phyloP scores from a whole-genome alignment of 73 alveolate species.

The Tetrahymena malaccensis region DNA sequence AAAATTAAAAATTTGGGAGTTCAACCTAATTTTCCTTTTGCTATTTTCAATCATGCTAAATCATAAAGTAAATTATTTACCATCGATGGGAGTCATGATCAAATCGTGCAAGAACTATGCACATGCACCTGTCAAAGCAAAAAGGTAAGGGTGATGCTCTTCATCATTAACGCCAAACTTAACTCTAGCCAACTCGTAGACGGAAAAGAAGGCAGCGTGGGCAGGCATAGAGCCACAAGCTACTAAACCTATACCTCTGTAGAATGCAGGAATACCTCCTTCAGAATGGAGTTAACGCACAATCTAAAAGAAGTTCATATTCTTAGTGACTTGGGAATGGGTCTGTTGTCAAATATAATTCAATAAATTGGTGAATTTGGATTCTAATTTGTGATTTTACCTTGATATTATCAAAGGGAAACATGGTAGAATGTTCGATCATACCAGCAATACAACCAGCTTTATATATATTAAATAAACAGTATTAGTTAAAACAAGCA shows the following conservation, averaged over 20 bases:
- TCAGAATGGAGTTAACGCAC: conserved; percentile 35
- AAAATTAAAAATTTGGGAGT: too few relatives aligned
- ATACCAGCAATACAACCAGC: conserved; percentile 88
- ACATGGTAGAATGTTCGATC: conserved; percentile 77
- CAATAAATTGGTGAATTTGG: background rate
- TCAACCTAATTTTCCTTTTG: background rate
- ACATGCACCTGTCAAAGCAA: conserved; percentile 65
- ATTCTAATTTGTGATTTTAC: background rate
- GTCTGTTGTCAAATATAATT: conserved; percentile 16
- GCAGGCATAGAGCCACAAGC: conserved; percentile 92
- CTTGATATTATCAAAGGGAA: conserved; percentile 80
- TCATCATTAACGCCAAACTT: conserved; percentile 26
- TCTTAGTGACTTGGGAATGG: conserved; percentile 47
- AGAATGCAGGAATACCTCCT: conserved; percentile 61
- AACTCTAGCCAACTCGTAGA: conserved; percentile 46
- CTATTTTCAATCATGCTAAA: background rate
- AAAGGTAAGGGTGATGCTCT: conserved; percentile 37
- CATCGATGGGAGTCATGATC: conserved; percentile 78
- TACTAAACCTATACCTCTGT: conserved; percentile 71
- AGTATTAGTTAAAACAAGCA: background rate
- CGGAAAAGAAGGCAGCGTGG: conserved; percentile 73
- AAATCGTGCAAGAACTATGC: conserved; percentile 77
- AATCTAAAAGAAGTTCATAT: conserved; percentile 6
- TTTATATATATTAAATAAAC: background rate
- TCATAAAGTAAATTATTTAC: conserved; percentile 6